Conservation (phyloP, 192 early-diverging fungal genomes). For the Backusella mclennaniae region DNA sequence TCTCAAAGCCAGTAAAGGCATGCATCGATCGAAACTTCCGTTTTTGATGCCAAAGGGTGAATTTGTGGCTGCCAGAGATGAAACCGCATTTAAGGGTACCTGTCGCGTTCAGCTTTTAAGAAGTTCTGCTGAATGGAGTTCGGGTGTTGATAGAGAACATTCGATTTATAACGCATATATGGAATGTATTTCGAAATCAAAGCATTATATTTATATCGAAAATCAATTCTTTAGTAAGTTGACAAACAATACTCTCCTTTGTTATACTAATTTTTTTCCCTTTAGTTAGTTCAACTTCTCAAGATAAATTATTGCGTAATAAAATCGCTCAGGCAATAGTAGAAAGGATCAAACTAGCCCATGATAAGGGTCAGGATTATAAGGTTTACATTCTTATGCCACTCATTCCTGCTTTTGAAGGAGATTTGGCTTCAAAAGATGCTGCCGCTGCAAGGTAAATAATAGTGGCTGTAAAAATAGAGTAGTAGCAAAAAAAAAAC, state of each 20-base stretch:
- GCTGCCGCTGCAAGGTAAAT: slow-evolving; percentile 55
- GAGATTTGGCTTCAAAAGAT: slow-evolving; percentile 70
- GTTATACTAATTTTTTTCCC: neutral
- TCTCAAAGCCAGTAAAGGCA: slow-evolving; percentile 74
- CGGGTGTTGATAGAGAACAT: slow-evolving; percentile 57
- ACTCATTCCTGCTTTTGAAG: slow-evolving; percentile 81
- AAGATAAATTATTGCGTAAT: slow-evolving; percentile 19
- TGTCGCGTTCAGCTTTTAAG: slow-evolving; percentile 66
- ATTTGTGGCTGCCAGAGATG: slow-evolving; percentile 58
- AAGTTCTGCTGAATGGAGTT: slow-evolving; percentile 67
- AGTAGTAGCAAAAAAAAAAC: neutral
- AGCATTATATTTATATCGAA: slow-evolving; percentile 81
- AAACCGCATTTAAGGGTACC: slow-evolving; percentile 55
- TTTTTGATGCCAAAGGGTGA: slow-evolving; percentile 76
- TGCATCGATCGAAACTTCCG: slow-evolving; percentile 74
- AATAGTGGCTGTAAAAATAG: neutral
- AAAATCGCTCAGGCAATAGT: slow-evolving; percentile 57
- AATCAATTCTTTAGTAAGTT: slow-evolving; percentile 89
- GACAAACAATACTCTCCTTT: neutral
- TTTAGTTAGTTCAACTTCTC: slow-evolving; percentile 19
- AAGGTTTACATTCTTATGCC: slow-evolving; percentile 77
- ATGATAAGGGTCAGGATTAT: slow-evolving; percentile 51
- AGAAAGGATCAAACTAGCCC: slow-evolving; percentile 70
- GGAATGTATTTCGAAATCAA: slow-evolving; percentile 12
- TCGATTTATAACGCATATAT: slow-evolving; percentile 85